Evolutionary conservation across 495 filamentous ascomycete species (phyloP).

Genomic region (Lasiosphaeriaceae sp.): DNA sequence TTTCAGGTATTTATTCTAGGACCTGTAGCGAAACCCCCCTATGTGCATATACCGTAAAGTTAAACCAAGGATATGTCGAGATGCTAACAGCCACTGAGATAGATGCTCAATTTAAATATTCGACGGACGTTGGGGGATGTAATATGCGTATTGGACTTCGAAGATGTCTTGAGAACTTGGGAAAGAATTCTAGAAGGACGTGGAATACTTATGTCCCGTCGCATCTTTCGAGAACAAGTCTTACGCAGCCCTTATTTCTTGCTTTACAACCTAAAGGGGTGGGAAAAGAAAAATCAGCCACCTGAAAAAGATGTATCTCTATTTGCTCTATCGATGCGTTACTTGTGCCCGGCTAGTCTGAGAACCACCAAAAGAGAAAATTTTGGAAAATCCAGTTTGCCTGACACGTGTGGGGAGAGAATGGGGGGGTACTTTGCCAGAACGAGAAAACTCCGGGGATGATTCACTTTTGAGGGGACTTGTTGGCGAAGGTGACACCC

Average conservation of each 20-base stretch:
- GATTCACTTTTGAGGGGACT: slow-evolving; percentile 52
- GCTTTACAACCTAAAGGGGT: slow-evolving; percentile 36
- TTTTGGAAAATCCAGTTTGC: background rate
- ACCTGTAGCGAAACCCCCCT: too few relatives aligned
- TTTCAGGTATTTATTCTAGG: too few relatives aligned
- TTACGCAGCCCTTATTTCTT: background rate
- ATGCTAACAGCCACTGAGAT: too few relatives aligned
- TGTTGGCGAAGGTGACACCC: slow-evolving; percentile 84
- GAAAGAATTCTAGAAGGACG: too few relatives aligned
- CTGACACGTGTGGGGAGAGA: background rate
- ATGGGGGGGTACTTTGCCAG: slow-evolving; percentile 2
- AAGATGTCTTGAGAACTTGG: too few relatives aligned
- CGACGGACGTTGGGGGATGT: too few relatives aligned
- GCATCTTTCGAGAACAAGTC: too few relatives aligned
- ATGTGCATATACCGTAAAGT: too few relatives aligned
- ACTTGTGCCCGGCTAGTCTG: background rate
- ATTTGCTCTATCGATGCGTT: slow-evolving; percentile 1
- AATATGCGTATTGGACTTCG: too few relatives aligned
- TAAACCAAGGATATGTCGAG: too few relatives aligned
- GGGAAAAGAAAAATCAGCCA: slow-evolving; percentile 29
- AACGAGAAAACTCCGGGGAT: background rate
- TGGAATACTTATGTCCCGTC: too few relatives aligned
- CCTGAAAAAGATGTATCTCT: slow-evolving; percentile 17
- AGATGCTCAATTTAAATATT: too few relatives aligned
- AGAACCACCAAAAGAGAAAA: background rate